Conservation (phyloP, 2,329 filamentous ascomycete genomes). For the Aspergillus proliferans region DNA sequence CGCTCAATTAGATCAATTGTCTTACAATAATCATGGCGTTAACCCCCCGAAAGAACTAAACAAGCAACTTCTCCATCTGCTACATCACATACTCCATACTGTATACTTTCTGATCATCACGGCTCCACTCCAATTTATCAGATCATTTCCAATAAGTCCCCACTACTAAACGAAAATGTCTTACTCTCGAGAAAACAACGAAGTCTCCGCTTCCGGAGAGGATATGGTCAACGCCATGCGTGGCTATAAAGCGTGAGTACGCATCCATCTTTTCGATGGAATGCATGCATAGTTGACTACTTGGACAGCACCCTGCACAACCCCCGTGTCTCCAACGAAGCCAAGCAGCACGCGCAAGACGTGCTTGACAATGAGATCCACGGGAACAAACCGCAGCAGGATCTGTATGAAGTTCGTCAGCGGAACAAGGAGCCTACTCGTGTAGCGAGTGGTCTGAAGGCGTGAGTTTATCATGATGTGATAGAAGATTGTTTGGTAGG, state of each 20-base stretch:
- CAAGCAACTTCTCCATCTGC: not conserved
- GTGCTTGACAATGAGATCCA: slow-evolving; percentile 15
- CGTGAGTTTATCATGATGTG: slow-evolving; percentile 7
- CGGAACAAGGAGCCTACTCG: slow-evolving; percentile 9
- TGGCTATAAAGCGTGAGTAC: slow-evolving; percentile 15
- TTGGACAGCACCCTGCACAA: slow-evolving; percentile 9
- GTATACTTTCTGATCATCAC: not conserved
- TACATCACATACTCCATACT: not conserved
- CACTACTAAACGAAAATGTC: slow-evolving; percentile 6
- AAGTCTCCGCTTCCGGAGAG: slow-evolving; percentile 9
- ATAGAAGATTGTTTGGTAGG: too few relatives aligned
- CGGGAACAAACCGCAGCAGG: slow-evolving; percentile 11
- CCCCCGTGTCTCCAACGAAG: slow-evolving; percentile 16
- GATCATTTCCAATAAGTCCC: not conserved
- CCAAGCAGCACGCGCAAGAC: slow-evolving; percentile 20
- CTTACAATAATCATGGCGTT: not conserved
- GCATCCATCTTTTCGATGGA: not conserved
- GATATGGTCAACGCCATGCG: slow-evolving; percentile 14
- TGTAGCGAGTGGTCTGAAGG: slow-evolving; percentile 12
- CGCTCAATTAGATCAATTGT: not conserved
- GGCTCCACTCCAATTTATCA: not conserved
- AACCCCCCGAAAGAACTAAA: not conserved
- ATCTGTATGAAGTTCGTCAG: slow-evolving; percentile 4
- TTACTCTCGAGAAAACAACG: slow-evolving; percentile 4
- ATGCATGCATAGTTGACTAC: not conserved